Evolutionary conservation across 352 stramenopile genomes (phyloP), one percentile per base, ranked within the genome.

Genomic region (Blastocystis sp.): DNA sequence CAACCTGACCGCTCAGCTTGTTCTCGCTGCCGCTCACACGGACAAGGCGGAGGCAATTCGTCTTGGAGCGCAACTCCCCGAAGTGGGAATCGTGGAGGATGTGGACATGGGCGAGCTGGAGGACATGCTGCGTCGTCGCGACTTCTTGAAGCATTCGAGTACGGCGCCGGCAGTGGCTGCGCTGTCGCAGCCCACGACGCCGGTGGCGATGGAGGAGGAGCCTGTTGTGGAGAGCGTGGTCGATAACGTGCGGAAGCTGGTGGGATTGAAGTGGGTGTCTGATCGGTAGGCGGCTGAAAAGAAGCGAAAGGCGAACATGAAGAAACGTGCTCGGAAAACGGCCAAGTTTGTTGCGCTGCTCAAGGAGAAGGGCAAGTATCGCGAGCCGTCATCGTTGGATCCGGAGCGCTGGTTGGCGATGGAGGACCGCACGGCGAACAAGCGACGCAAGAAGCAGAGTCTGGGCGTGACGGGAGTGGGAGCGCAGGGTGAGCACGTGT

Each of bases 401-500:
- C 44, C 69, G 3, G 69, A 81, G 48, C 69, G 69, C n/a, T 81
- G 69, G 69, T n/a, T 81, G n/a, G 69, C 69, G 11, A 81, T 63
- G 46, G 69, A 81, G 48, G 69, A 81, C 36, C 69, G 69, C 34
- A 63, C 53, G 16, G 27, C 48, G 14, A 49, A 49, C 27, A 63
- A 57, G 48, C 46, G 44, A 40, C 69, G 69, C 42, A 81, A 81
- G 69, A 81, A 81, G 53, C 53, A 64, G 29, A 64, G n/a, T 40
- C 40, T 81, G 46, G 56, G 69, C 36, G 48, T 61, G 8, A 81
- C 69, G n/a, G 69, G 69, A 40, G 48, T 81, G 44, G 69, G 69
- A n/a, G 69, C 69, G n/a, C 69, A 81, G 51, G 69, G 69, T 32
- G 69, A 81, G 29, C 69, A 81, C 42, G 69, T 81, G 6, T 81